Evolutionary conservation across 1,139 yeast species (phyloP), one percentile per base, ranked within the genome.

Genomic region (Pichia sp.): DNA sequence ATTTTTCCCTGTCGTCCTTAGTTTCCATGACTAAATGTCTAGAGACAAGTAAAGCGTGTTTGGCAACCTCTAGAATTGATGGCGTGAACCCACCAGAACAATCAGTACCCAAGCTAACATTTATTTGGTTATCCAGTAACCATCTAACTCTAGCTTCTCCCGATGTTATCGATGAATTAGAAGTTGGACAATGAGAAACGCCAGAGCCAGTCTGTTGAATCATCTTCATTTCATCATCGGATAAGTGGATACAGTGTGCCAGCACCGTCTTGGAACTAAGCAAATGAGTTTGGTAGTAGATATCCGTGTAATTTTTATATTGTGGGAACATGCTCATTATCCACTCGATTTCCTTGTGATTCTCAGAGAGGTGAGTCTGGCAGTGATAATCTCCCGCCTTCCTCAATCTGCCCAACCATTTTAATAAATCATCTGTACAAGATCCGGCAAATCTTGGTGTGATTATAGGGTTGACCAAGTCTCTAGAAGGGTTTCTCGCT

Each of bases 371-470:
- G 58, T 91, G 98, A 0, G 97, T 87, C 60, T 91, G 98, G 32
- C 86, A 73, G 15, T 87, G 93, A 33, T 84, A 62, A 21, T 71
- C 56, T 6, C 64, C 53, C 44, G 58, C 48, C 17, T 51, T 49
- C 19, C 91, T 70, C 33, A 82, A 56, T 5, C 67, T 57, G 2
- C 94, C 94, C 42, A 88, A 66, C 65, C 74, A 68, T 16, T 54
- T 54, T 62, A 91, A 62, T 34, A 86, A 62, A 34, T 72, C 68
- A 22, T 72, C 62, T 2, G 87, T 66, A 53, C 97, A 91, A 15
- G 86, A 75, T 1, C 96, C 96, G 0, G 97, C 98, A 64, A 91
- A 91, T 42, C 98, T 64, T 5, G 98, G 98, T 0, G 98, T 91
- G 6, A 91, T 52, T 18, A 88, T 77, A 0, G 97, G 94, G 31